These are phyloP conservation scores for Colletotrichum theobromicola DNA, from an alignment of 2,329 filamentous ascomycete species.

Conservation along the genomic window DNA sequence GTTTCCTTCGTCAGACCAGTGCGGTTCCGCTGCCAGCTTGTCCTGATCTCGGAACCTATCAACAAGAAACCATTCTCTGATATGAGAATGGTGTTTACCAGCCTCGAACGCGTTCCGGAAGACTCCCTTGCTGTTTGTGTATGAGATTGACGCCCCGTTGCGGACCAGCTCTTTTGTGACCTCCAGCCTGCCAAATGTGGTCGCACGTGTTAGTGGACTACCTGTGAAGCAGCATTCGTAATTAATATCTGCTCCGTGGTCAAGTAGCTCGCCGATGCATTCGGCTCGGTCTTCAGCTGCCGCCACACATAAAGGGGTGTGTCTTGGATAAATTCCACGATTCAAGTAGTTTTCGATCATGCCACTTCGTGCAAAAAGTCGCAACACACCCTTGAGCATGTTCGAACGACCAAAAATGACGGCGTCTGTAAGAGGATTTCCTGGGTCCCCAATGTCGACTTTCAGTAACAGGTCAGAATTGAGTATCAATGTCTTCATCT, in stretches of 20 bases:
- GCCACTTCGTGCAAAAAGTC: not conserved
- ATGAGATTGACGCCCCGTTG: not conserved
- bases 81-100: not conserved
- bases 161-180: not conserved
- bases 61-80: not conserved
- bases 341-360: accelerated
- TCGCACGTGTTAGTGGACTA: not conserved
- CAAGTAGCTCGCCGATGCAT: not conserved
- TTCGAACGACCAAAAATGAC: accelerated
- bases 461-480: not conserved
- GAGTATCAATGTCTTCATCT: not conserved
- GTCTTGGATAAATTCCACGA: accelerated
- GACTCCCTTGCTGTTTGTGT: not conserved
- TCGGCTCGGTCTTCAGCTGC: accelerated
- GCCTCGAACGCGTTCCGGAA: not conserved
- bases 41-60: not conserved
- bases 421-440: not conserved
- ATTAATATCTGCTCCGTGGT: accelerated
- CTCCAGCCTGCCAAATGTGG: not conserved
- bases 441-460: accelerated
- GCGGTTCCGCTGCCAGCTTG: not conserved
- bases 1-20: accelerated
- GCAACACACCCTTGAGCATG: not conserved
- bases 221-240: not conserved
- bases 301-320: accelerated